Percentiles rank a stretch among this genome's conserved stretches.
Conservation (phyloP, 2,329 filamentous ascomycete species). For the Magnaporthiopsis incrustans region DNA sequence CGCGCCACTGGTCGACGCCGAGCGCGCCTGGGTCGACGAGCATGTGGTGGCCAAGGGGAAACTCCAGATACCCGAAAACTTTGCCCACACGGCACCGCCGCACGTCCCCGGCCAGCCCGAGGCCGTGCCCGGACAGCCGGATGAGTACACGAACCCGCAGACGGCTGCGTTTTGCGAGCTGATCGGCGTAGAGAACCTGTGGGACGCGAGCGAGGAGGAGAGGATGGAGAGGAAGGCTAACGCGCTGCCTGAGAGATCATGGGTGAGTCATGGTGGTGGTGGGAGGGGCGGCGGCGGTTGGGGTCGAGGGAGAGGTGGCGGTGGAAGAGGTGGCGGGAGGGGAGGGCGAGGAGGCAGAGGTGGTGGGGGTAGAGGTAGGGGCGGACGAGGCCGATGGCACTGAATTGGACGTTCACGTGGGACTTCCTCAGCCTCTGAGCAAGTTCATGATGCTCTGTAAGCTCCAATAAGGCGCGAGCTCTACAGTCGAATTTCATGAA, state of each 20-base stretch:
- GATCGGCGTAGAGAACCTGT: slow-evolving; percentile 68
- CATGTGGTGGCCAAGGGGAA: slow-evolving; percentile 57
- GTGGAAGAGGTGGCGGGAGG: slow-evolving; percentile 24
- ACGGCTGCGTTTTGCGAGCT: slow-evolving; percentile 75
- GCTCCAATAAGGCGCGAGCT: not conserved
- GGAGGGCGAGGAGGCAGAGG: slow-evolving; percentile 19
- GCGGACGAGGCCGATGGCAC: slow-evolving; percentile 8
- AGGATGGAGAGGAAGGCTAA: slow-evolving; percentile 46
- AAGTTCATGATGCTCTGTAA: not conserved
- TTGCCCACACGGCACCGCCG: slow-evolving; percentile 65
- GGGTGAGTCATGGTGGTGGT: slow-evolving; percentile 23
- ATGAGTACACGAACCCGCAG: slow-evolving; percentile 82
- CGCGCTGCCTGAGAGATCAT: slow-evolving; percentile 42
- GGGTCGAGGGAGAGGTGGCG: slow-evolving; percentile 28
- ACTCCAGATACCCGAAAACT: slow-evolving; percentile 69
- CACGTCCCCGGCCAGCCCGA: slow-evolving; percentile 51
- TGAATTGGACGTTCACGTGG: too few relatives aligned
- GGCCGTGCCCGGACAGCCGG: slow-evolving; percentile 48
- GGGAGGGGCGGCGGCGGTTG: slow-evolving; percentile 28
- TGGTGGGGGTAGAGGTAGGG: slow-evolving; percentile 11
- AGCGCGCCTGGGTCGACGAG: slow-evolving; percentile 73
- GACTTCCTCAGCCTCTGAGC: not conserved
- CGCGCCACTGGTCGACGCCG: slow-evolving; percentile 55
- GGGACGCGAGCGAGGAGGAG: slow-evolving; percentile 65
- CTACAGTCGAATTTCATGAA: not conserved